phyloP scores from a whole-genome alignment of 352 stramenopile genomes.

The Pythium dissimile region DNA sequence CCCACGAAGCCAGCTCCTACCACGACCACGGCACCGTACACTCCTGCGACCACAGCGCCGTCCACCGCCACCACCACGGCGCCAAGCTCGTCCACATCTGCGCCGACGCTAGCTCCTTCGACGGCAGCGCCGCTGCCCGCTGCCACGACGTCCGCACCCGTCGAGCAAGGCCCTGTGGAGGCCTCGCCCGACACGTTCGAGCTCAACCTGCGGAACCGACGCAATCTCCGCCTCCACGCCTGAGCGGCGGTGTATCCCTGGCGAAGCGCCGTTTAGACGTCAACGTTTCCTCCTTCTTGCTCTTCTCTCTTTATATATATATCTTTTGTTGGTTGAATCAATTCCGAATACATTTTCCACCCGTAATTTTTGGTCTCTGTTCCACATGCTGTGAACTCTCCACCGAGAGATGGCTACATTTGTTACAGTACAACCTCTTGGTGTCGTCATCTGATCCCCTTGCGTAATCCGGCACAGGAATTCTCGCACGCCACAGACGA shows the following conservation, averaged over 20 bases:
- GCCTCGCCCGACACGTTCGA: not conserved
- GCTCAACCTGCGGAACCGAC: not conserved
- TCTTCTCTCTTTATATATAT: not conserved
- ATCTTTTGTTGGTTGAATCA: too few relatives aligned
- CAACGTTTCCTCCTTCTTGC: not conserved
- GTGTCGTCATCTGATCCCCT: too few relatives aligned
- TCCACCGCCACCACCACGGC: not conserved
- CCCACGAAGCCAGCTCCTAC: not conserved
- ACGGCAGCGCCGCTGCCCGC: not conserved
- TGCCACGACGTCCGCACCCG: not conserved
- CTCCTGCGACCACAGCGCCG: not conserved
- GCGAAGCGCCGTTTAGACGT: too few relatives aligned
- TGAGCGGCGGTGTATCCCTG: too few relatives aligned
- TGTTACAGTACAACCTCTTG: too few relatives aligned
- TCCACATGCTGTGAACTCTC: too few relatives aligned
- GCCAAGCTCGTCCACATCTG: not conserved
- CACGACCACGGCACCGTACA: not conserved
- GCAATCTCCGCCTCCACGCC: constrained; percentile 3
- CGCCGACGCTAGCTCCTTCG: not conserved
- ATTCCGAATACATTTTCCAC: too few relatives aligned
- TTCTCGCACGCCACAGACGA: too few relatives aligned
- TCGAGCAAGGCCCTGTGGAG: too few relatives aligned
- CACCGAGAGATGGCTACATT: too few relatives aligned
- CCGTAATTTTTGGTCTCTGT: too few relatives aligned
- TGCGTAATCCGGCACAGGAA: too few relatives aligned